A percentile compares a stretch with the other conserved stretches of the same genome.
Evolutionary conservation across 352 stramenopile genomes (phyloP).

Genomic region (Pythium utonaiense): DNA sequence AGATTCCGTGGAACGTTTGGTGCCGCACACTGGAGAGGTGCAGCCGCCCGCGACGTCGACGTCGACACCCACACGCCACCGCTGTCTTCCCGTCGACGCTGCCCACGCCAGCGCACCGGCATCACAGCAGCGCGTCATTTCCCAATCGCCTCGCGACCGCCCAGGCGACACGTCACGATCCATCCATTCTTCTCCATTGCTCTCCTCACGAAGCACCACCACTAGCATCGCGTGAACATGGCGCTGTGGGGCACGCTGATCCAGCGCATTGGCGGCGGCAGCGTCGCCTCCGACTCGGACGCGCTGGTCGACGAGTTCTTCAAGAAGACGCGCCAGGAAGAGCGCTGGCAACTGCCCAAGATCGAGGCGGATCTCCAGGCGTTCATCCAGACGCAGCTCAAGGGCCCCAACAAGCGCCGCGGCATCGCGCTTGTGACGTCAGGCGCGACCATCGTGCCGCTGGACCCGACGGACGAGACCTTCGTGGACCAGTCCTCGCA

Average conservation of each 20-base stretch:
- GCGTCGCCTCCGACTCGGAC: constrained; percentile 57
- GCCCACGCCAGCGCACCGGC: not conserved
- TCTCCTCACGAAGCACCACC: not conserved
- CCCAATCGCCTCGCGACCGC: not conserved
- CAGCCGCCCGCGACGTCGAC: constrained; percentile 12
- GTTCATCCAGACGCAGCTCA: constrained; percentile 59
- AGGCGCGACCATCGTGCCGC: constrained; percentile 71
- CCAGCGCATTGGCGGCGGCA: constrained; percentile 60
- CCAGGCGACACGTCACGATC: not conserved
- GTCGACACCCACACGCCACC: constrained; percentile 2
- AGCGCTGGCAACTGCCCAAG: constrained; percentile 44
- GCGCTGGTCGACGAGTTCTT: constrained; percentile 81
- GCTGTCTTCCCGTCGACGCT: not conserved
- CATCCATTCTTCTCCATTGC: too few relatives aligned
- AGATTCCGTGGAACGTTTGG: constrained; percentile 12
- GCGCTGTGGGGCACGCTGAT: constrained; percentile 79
- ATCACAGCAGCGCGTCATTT: constrained; percentile 10
- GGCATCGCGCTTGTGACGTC: constrained; percentile 81
- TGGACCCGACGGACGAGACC: constrained; percentile 56
- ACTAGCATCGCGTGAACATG: constrained; percentile 27
- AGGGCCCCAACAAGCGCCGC: constrained; percentile 31
- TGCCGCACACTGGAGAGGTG: too few relatives aligned
- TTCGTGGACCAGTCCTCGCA: constrained; percentile 75
- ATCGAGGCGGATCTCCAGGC: constrained; percentile 38
- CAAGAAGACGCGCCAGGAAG: constrained; percentile 63